These are phyloP conservation scores for Thermothielavioides terrestris DNA, from an alignment of 495 filamentous ascomycete species.

Conservation along the genomic window DNA sequence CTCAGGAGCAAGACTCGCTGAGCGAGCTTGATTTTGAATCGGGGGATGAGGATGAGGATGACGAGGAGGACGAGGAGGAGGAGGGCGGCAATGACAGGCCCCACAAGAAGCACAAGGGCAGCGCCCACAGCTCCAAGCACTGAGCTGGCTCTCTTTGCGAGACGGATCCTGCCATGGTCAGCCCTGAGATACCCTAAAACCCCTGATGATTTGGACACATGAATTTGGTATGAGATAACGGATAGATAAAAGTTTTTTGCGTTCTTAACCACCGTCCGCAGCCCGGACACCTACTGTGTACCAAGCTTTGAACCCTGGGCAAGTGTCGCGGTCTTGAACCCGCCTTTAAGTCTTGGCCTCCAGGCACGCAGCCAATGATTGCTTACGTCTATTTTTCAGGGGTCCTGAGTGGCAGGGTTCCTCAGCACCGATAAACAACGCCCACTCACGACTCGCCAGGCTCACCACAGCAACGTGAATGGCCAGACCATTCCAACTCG, in stretches of 20 bases:
- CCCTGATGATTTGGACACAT: neutral
- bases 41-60: conserved; percentile 35
- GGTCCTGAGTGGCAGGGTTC: too few relatives aligned
- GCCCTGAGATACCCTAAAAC: neutral
- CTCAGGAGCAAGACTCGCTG: conserved; percentile 50
- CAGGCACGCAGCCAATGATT: too few relatives aligned
- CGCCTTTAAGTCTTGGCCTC: too few relatives aligned
- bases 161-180: neutral
- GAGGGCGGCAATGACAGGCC: conserved; percentile 32
- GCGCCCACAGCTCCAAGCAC: conserved; percentile 11
- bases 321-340: too few relatives aligned
- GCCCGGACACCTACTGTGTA: too few relatives aligned
- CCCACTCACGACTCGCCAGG: too few relatives aligned
- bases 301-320: too few relatives aligned
- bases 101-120: conserved; percentile 40
- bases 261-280: too few relatives aligned
- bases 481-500: too few relatives aligned
- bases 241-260: conserved; percentile 6
- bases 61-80: conserved; percentile 30
- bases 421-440: too few relatives aligned
- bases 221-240: neutral
- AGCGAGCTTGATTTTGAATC: conserved; percentile 55
- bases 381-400: too few relatives aligned
- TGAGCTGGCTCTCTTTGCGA: conserved; percentile 4
- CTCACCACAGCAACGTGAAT: too few relatives aligned